Evolutionary conservation across 257 asterid species (phyloP).

Genomic region (Dorcoceras hygrometricum): DNA sequence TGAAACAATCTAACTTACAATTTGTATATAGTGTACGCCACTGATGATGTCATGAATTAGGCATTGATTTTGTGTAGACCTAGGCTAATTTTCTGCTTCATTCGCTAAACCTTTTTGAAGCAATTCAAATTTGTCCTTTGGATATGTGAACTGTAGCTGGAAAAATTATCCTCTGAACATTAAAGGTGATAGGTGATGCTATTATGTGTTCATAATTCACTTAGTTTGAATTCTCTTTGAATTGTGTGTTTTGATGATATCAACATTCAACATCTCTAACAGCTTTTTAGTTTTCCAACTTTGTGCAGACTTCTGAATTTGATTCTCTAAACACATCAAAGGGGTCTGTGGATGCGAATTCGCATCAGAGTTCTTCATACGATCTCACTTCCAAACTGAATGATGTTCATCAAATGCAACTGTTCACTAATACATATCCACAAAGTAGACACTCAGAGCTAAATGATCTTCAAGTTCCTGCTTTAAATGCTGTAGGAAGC

Average conservation of each 20-base stretch:
- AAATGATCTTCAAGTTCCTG: constrained; percentile 39
- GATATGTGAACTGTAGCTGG: too few species aligned
- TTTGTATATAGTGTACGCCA: neutral
- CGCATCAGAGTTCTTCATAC: constrained; percentile 31
- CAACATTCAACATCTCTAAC: neutral
- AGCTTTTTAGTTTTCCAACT: constrained; percentile 26
- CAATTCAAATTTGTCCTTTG: constrained; percentile 2
- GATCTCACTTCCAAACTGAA: constrained; percentile 39
- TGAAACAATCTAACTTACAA: too few species aligned
- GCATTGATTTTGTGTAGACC: constrained; percentile 3
- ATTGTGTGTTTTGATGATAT: neutral
- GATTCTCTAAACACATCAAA: constrained; percentile 38
- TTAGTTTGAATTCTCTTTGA: constrained; percentile 12
- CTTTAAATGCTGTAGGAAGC: constrained; percentile 37
- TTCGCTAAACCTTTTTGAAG: constrained; percentile 12
- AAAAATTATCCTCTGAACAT: too few species aligned
- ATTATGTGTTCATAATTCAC: neutral
- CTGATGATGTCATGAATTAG: neutral
- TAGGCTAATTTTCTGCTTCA: neutral
- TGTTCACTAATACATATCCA: constrained; percentile 32
- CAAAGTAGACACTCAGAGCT: constrained; percentile 37
- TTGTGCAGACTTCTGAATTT: constrained; percentile 47
- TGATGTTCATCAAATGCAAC: constrained; percentile 37
- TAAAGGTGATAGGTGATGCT: constrained; percentile 7
- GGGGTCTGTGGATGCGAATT: constrained; percentile 51